phyloP scores from a whole-genome alignment of 2,329 filamentous ascomycete genomes.

The Emergomyces pasteurianus region DNA sequence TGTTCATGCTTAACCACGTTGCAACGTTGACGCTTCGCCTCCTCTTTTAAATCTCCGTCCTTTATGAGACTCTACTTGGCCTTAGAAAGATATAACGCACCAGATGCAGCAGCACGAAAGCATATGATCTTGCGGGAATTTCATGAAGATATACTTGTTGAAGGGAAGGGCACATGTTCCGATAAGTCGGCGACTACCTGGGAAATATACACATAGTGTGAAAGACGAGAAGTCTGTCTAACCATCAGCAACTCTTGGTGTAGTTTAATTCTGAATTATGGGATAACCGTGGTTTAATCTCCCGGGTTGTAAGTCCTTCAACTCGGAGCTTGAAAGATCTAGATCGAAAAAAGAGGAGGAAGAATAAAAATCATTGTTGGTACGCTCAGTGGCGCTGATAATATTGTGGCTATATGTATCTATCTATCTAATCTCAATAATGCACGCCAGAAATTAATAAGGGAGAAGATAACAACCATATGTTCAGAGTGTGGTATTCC shows the following conservation, averaged over 20 bases:
- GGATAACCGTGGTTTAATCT: background rate
- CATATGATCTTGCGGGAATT: background rate
- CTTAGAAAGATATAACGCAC: background rate
- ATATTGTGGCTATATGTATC: background rate
- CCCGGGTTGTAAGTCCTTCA: background rate
- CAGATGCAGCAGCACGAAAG: background rate
- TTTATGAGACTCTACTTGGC: background rate
- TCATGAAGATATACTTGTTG: background rate
- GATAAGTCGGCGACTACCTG: background rate
- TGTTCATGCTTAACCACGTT: background rate
- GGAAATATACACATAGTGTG: background rate
- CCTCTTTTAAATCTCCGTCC: background rate
- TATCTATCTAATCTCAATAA: background rate
- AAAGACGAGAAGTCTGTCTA: background rate
- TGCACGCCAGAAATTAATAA: background rate
- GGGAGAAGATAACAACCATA: background rate
- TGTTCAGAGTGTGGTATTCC: too few relatives aligned
- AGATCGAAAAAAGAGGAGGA: background rate
- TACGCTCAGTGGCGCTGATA: background rate
- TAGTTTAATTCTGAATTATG: too few relatives aligned
- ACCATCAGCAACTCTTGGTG: background rate
- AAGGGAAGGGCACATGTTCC: background rate
- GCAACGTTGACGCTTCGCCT: background rate
- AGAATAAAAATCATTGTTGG: background rate
- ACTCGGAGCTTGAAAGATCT: background rate